Percentiles rank a stretch among this genome's conserved stretches.
These are phyloP conservation scores for Salvia rosmarinus DNA, from an alignment of 257 asterid genomes.

Conservation along the genomic window DNA sequence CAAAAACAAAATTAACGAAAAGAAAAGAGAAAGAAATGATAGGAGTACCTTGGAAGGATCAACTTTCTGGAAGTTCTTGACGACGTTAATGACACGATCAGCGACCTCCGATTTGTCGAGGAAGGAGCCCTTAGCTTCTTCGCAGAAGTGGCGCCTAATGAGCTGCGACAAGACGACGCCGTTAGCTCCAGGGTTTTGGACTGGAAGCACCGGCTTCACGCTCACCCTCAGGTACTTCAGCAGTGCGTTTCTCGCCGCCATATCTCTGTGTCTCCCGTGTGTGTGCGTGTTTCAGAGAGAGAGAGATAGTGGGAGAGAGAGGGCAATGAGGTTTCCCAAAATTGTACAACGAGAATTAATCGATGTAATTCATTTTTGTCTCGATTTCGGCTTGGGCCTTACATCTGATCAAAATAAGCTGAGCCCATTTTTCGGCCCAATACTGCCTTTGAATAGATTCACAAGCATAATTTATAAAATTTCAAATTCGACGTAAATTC, in stretches of 20 bases:
- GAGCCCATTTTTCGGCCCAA: too few relatives aligned
- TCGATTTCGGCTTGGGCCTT: not conserved
- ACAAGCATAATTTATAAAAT: too few relatives aligned
- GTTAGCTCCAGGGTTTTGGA: constrained; percentile 38
- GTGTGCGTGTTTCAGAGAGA: not conserved
- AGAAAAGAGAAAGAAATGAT: not conserved
- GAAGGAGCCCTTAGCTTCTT: constrained; percentile 70
- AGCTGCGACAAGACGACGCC: constrained; percentile 48
- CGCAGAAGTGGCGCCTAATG: constrained; percentile 63
- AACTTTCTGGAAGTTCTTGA: constrained; percentile 76
- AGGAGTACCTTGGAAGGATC: constrained; percentile 75
- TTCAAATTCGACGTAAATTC: too few relatives aligned
- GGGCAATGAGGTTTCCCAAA: constrained; percentile 11
- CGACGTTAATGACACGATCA: constrained; percentile 72
- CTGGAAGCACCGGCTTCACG: constrained; percentile 40
- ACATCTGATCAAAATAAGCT: not conserved
- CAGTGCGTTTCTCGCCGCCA: constrained; percentile 77
- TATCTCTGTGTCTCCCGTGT: constrained; percentile 36
- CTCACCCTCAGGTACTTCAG: constrained; percentile 67
- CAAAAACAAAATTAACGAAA: not conserved
- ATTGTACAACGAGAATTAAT: not conserved
- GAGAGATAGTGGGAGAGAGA: constrained; percentile 3
- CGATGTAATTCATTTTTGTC: not conserved
- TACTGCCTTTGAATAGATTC: too few relatives aligned
- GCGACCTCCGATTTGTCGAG: constrained; percentile 86